Evolutionary conservation across 306 rosid species (phyloP).

Genomic region (Trichosanthes cucumerina): DNA sequence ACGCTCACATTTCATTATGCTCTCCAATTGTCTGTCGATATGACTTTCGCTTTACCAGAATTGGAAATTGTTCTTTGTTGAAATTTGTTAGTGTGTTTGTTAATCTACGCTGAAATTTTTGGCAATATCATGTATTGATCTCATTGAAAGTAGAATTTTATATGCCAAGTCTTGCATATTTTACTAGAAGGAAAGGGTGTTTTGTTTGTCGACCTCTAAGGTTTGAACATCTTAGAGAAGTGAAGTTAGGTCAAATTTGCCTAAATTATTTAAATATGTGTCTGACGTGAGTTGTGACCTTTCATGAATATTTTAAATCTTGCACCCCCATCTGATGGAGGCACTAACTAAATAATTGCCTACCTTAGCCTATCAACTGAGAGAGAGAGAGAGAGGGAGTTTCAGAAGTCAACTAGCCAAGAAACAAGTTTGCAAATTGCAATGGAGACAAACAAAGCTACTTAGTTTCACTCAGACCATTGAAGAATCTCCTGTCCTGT

Average conservation of each 20-base stretch:
- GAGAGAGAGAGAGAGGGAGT: constrained; percentile 21
- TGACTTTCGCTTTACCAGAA: neutral
- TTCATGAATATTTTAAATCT: constrained; percentile 16
- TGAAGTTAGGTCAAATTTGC: neutral
- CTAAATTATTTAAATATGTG: neutral
- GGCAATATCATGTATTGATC: neutral
- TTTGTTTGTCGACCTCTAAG: neutral
- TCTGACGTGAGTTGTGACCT: neutral
- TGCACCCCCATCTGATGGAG: constrained; percentile 19
- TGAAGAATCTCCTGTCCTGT: constrained; percentile 4
- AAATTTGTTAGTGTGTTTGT: neutral
- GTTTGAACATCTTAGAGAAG: neutral
- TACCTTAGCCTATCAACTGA: constrained; percentile 23
- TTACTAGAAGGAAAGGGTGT: neutral
- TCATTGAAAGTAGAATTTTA: neutral
- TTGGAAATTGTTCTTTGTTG: neutral
- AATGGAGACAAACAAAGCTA: constrained; percentile 24
- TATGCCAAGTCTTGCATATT: neutral
- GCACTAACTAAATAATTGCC: constrained; percentile 23
- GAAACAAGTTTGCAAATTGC: constrained; percentile 17
- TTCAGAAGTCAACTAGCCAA: constrained; percentile 35
- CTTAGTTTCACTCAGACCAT: constrained; percentile 7
- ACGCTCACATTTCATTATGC: constrained; percentile 2
- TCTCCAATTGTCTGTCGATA: constrained; percentile 13
- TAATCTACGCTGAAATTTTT: neutral